Base-by-base conservation (phyloP, 106 monocot genomes). In the Posidonia australis region DNA sequence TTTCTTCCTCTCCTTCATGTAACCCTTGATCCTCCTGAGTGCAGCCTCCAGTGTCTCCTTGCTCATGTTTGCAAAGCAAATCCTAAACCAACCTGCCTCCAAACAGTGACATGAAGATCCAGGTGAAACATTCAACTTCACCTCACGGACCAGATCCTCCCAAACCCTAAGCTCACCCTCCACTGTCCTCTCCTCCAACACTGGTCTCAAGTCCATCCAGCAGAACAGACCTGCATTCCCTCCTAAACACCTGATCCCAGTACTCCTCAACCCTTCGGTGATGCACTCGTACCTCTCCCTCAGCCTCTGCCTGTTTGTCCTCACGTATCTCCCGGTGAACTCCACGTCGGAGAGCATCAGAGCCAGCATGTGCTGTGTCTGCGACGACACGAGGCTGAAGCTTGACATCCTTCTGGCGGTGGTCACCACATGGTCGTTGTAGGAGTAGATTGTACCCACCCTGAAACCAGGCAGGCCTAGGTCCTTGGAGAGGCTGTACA, bases 401-500 rank as follows among this genome's bases (percentile, higher is more conserved):
- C 91, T 91, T 3, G 91, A 84, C 86, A 92, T 86, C 64, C 86
- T 79, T 2, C 84, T 77, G 0, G 91, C 91, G 0, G 86, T 76
- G 0, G 77, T 78, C 49, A 92, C 84, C 23, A 92, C 86, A 9
- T n/a, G 18, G 28, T 87, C 70, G 44, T 92, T 82, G 64, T 87
- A 87, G 1, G 86, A 86, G 58, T 92, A 92, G 12, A 92, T 78
- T 0, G 77, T 69, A 5, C 91, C 91, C 0, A 86, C 90, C 7
- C 90, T 60, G 36, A 86, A 92, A 0, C 91, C 91, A 0, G 91
- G 86, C 3, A 91, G 73, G 0, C 86, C 81, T 0, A 92, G 67
- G 46, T 92, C 91, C 48, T 86, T 86, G 32, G 91, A 91, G 19
- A 91, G 81, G 64, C 91, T 86, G 58, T 92, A 92, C 5, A 92